A percentile compares a stretch with the other conserved stretches of the same genome.
phyloP scores from a whole-genome alignment of 2,329 filamentous ascomycete species.

The Aureobasidium pullulans region DNA sequence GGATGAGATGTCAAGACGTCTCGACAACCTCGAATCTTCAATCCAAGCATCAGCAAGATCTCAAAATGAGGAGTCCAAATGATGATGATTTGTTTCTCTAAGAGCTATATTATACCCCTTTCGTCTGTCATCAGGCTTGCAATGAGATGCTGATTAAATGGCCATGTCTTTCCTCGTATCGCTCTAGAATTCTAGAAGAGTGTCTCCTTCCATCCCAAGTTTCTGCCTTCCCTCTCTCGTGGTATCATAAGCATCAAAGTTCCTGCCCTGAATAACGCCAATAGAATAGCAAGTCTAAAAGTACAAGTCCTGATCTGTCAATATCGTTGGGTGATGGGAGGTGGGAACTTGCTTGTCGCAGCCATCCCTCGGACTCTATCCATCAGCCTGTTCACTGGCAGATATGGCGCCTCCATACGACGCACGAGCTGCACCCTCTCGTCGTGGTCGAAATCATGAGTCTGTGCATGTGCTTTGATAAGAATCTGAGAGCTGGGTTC shows the following conservation, averaged over 20 bases:
- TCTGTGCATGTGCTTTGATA: slow-evolving; percentile 54
- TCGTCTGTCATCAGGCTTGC: neutral
- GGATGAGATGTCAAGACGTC: slow-evolving; percentile 84
- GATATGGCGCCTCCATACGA: slow-evolving; percentile 45
- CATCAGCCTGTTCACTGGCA: slow-evolving; percentile 39
- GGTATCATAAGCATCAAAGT: slow-evolving; percentile 13
- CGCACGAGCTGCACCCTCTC: slow-evolving; percentile 46
- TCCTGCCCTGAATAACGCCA: neutral
- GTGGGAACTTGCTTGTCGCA: slow-evolving; percentile 18
- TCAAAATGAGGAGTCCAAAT: slow-evolving; percentile 12
- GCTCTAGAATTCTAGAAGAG: neutral
- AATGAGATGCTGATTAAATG: neutral
- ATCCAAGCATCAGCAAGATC: slow-evolving; percentile 42
- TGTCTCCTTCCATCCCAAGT: neutral
- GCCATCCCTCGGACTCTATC: slow-evolving; percentile 39
- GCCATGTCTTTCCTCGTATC: neutral
- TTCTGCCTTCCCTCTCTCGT: neutral
- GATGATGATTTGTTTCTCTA: neutral
- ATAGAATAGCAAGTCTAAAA: neutral
- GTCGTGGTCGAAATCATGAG: slow-evolving; percentile 52
- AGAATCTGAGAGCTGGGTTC: slow-evolving; percentile 47
- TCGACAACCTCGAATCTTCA: slow-evolving; percentile 75
- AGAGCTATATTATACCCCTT: neutral
- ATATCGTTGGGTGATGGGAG: slow-evolving; percentile 15
- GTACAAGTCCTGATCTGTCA: slow-evolving; percentile 4